Conservation (phyloP, 768 basidiomycete genomes). For the Cubamyces lactineus region DNA sequence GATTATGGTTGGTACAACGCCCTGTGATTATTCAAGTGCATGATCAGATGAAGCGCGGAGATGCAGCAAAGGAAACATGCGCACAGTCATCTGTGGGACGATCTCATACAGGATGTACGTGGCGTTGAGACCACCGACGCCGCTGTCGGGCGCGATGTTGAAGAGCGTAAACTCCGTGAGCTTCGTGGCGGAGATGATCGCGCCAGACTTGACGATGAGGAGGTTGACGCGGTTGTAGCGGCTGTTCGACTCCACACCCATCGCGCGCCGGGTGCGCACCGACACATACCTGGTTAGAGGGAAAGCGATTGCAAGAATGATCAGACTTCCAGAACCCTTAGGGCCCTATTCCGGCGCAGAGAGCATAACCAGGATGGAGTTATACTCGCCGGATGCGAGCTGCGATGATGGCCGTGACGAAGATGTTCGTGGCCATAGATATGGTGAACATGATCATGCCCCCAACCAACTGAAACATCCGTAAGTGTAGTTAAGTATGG, state of each 20-base stretch:
- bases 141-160: slow-evolving; percentile 13
- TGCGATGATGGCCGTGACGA: slow-evolving; percentile 16
- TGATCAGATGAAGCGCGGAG: too few species aligned
- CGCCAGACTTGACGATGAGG: slow-evolving; percentile 19
- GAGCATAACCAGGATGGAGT: not conserved
- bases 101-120: slow-evolving; percentile 22
- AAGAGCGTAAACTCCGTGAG: slow-evolving; percentile 21
- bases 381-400: slow-evolving; percentile 14
- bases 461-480: too few species aligned
- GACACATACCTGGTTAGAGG: not conserved
- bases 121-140: slow-evolving; percentile 10
- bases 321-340: not conserved
- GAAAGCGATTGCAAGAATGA: too few species aligned
- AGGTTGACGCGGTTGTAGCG: slow-evolving; percentile 16
- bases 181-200: slow-evolving; percentile 21
- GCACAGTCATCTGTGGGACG: slow-evolving; percentile 23
- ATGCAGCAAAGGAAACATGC: not conserved
- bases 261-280: not conserved
- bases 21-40: not conserved
- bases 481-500: too few species aligned
- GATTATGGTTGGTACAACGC: slow-evolving; percentile 16
- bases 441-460: slow-evolving; percentile 15
- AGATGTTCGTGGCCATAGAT: slow-evolving; percentile 18
- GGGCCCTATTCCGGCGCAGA: too few species aligned
- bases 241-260: not conserved